Percentiles rank a stretch among this genome's conserved stretches.
Evolutionary conservation across 139 green algal genomes (phyloP).

Genomic region (Mychonastes homosphaera): DNA sequence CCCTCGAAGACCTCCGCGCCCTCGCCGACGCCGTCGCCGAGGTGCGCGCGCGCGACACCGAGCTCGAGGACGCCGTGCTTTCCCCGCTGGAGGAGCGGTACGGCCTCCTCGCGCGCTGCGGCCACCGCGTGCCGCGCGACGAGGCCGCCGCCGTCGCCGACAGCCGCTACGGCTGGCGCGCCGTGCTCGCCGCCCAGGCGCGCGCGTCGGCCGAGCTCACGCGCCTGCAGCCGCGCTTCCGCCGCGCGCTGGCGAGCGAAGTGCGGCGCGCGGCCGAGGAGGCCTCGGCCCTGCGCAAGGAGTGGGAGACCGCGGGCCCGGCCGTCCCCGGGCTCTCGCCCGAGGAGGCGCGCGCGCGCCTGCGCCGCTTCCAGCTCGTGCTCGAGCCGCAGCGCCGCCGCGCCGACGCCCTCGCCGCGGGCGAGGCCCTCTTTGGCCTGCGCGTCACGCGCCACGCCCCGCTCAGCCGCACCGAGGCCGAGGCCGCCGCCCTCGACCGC

Average conservation of each 20-base stretch:
- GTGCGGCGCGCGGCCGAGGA: constrained; percentile 75
- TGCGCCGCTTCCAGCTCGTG: constrained; percentile 87
- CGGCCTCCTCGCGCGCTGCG: constrained; percentile 72
- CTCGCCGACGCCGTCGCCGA: no score
- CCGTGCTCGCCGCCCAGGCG: neutral
- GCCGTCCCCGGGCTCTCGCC: constrained; percentile 79
- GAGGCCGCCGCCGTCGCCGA: constrained; percentile 80
- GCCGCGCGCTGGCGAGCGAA: constrained; percentile 82
- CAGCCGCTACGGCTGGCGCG: constrained; percentile 69
- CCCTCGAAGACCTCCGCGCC: no score
- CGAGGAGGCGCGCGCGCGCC: constrained; percentile 76
- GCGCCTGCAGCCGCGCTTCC: constrained; percentile 68
- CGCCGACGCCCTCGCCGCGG: constrained; percentile 88
- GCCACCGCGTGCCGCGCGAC: constrained; percentile 82
- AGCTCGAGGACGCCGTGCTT: constrained; percentile 73
- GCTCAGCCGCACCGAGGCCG: constrained; percentile 79
- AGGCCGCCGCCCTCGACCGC: constrained; percentile 67
- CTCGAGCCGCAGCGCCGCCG: constrained; percentile 85
- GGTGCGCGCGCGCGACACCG: constrained; percentile 66
- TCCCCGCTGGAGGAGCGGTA: constrained; percentile 92
- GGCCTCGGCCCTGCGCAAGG: constrained; percentile 58
- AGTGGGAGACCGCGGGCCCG: constrained; percentile 78
- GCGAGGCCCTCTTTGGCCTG: constrained; percentile 90
- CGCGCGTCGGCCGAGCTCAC: constrained; percentile 37
- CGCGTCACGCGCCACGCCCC: constrained; percentile 75